A percentile compares a stretch with the other conserved stretches of the same genome.
Evolutionary conservation across 139 green algal species (phyloP).

Genomic region (Pseudopediastrum boryanum): DNA sequence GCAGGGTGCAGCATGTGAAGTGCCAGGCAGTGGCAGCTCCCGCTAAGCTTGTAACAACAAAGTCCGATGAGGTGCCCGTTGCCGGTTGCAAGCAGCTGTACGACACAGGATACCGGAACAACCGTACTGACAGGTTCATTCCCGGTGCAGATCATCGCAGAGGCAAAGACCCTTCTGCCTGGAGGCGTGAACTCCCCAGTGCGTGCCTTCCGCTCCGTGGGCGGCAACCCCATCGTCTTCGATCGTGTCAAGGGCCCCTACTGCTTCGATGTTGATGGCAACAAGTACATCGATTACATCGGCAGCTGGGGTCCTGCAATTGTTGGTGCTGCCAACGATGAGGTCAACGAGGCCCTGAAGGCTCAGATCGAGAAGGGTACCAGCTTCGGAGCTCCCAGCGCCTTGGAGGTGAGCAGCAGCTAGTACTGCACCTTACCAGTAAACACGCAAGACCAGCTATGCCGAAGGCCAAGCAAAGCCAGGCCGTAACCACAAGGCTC

Average conservation of each 20-base stretch:
- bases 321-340: conserved; percentile 90
- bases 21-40: no score
- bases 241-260: conserved; percentile 95
- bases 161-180: conserved; percentile 92
- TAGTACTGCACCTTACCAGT: no score
- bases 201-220: conserved; percentile 97
- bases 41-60: conserved; percentile 3
- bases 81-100: not conserved
- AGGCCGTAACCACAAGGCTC: no score
- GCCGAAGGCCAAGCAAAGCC: no score
- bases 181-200: conserved; percentile 98
- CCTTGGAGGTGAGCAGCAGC: conserved; percentile 89
- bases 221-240: conserved; percentile 96
- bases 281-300: conserved; percentile 98
- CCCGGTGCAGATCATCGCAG: conserved; percentile 86
- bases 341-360: conserved; percentile 93
- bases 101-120: not conserved
- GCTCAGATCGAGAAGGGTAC: conserved; percentile 96
- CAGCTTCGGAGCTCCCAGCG: conserved; percentile 96
- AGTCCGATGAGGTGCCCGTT: not conserved
- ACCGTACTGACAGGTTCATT: not conserved
- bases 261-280: conserved; percentile 91
- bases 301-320: conserved; percentile 98
- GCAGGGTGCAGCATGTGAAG: no score
- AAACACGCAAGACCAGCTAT: no score